phyloP scores from a whole-genome alignment of 495 filamentous ascomycete genomes.

The Hypoxylon fragiforme region DNA sequence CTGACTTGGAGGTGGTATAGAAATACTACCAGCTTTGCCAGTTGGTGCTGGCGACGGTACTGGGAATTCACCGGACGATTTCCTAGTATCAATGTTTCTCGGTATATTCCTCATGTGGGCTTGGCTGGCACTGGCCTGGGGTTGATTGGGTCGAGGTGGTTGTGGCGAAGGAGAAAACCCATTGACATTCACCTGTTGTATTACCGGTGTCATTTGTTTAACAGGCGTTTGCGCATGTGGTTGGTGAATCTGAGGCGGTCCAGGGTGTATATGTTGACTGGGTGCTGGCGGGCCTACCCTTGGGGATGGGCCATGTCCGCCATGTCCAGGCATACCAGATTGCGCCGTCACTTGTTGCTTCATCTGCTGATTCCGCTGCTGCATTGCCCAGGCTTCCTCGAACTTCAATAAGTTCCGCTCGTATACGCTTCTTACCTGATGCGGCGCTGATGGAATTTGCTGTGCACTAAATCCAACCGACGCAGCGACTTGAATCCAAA shows the following conservation, averaged over 20 bases:
- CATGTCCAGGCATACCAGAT: conserved; percentile 47
- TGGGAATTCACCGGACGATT: conserved; percentile 44
- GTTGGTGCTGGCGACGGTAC: conserved; percentile 45
- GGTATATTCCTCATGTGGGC: conserved; percentile 45
- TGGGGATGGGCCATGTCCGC: conserved; percentile 43
- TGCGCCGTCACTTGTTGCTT: conserved; percentile 52
- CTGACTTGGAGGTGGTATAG: conserved; percentile 40
- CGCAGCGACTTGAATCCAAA: conserved; percentile 73
- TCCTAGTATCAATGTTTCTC: conserved; percentile 46
- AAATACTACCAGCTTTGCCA: conserved; percentile 41
- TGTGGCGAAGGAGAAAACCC: conserved; percentile 57
- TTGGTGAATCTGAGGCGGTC: conserved; percentile 53
- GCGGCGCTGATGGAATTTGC: conserved; percentile 65
- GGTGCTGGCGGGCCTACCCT: conserved; percentile 47
- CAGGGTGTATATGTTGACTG: conserved; percentile 51
- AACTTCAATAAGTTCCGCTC: conserved; percentile 72
- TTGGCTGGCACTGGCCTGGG: conserved; percentile 37
- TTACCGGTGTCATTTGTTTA: conserved; percentile 51
- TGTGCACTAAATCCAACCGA: conserved; percentile 65
- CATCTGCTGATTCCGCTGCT: conserved; percentile 62
- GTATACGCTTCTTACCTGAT: conserved; percentile 72
- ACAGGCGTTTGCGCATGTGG: conserved; percentile 51
- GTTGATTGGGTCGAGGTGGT: conserved; percentile 43
- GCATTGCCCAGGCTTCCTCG: conserved; percentile 69
- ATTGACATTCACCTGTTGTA: conserved; percentile 52